phyloP scores from a whole-genome alignment of 768 basidiomycete genomes.

The Strobilomyces confusus region DNA sequence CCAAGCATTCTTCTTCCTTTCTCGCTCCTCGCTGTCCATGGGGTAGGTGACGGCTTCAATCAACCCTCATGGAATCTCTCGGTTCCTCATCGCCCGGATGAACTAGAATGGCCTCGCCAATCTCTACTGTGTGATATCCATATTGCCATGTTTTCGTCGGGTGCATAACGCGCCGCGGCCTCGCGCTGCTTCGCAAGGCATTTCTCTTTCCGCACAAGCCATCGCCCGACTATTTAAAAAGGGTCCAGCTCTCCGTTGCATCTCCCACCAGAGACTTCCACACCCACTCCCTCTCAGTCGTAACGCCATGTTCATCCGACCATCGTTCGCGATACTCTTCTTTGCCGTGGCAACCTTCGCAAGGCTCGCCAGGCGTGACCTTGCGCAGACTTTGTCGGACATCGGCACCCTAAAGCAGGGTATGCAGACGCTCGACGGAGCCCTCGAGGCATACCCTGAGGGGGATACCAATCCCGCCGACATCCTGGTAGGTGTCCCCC shows the following conservation, averaged over 20 bases:
- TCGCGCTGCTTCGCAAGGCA: not conserved
- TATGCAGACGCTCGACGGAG: not conserved
- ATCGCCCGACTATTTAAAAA: constrained; percentile 1
- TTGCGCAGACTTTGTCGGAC: not conserved
- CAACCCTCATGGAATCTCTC: not conserved
- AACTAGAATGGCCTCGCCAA: too few species aligned
- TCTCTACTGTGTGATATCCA: not conserved
- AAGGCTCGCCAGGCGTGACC: constrained; percentile 9
- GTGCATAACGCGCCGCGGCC: not conserved
- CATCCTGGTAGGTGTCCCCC: not conserved
- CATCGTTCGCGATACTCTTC: constrained; percentile 8
- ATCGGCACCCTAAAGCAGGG: rapidly evolving
- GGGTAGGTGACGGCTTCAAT: not conserved
- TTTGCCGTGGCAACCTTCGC: constrained; percentile 11
- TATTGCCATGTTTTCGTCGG: not conserved
- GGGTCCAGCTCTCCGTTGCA: not conserved
- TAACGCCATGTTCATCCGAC: constrained; percentile 9
- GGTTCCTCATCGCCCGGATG: too few species aligned
- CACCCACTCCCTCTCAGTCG: not conserved
- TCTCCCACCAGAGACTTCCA: not conserved
- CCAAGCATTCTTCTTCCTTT: too few species aligned
- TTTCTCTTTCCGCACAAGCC: not conserved
- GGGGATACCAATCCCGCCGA: rapidly evolving
- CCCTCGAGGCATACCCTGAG: not conserved
- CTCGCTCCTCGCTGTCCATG: not conserved